Conservation (phyloP, 768 basidiomycete genomes). For the Terana coerulea region DNA sequence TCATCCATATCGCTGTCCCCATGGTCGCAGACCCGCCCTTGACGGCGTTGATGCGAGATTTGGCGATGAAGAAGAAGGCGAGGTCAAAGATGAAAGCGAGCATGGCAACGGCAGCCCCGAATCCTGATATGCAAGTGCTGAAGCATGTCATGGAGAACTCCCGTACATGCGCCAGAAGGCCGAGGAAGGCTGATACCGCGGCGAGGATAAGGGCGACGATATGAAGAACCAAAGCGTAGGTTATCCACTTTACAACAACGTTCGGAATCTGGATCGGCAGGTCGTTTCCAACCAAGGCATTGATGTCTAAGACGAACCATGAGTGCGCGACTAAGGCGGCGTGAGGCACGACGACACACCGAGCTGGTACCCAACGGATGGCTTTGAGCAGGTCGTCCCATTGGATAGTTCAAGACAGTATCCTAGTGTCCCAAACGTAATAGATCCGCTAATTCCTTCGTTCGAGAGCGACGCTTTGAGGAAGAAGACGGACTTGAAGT, state of each 20-base stretch:
- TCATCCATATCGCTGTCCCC: slow-evolving; percentile 91
- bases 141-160: slow-evolving; percentile 84
- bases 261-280: slow-evolving; percentile 69
- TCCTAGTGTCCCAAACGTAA: slow-evolving; percentile 87
- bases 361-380: slow-evolving; percentile 83
- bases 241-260: slow-evolving; percentile 90
- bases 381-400: slow-evolving; percentile 68
- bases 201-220: slow-evolving; percentile 80
- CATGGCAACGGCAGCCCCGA: slow-evolving; percentile 75
- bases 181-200: slow-evolving; percentile 70
- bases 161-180: slow-evolving; percentile 83
- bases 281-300: slow-evolving; percentile 69
- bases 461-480: slow-evolving; percentile 65
- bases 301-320: slow-evolving; percentile 58
- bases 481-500: slow-evolving; percentile 86
- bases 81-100: slow-evolving; percentile 93
- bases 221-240: slow-evolving; percentile 89
- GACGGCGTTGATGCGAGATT: slow-evolving; percentile 73
- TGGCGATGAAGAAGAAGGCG: slow-evolving; percentile 86
- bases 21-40: slow-evolving; percentile 72
- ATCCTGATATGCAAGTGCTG: slow-evolving; percentile 76
- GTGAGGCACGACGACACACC: slow-evolving; percentile 45
- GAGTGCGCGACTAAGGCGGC: neutral
- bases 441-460: slow-evolving; percentile 47
- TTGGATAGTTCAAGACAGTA: slow-evolving; percentile 67